These are phyloP conservation scores for Xanthoceras sorbifolium DNA, from an alignment of 345 rosid species.

Conservation along the genomic window DNA sequence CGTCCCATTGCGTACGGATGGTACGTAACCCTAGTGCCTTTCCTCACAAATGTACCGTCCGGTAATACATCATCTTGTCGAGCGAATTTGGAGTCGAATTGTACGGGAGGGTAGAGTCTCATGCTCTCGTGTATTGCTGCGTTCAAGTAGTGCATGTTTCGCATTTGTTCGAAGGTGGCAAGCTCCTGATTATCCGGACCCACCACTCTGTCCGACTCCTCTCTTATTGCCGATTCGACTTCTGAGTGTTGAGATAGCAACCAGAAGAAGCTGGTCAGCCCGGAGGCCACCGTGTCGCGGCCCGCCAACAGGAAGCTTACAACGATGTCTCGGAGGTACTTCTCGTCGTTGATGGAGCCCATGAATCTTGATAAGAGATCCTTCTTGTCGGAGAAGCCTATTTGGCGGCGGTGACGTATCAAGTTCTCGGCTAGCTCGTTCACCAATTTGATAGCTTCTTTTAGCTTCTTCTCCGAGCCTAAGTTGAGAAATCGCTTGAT, in stretches of 20 bases:
- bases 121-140: conserved; percentile 61
- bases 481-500: conserved; percentile 47
- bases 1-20: conserved; percentile 72
- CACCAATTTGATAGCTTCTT: conserved; percentile 47
- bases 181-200: conserved; percentile 27
- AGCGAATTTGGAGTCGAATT: conserved; percentile 72
- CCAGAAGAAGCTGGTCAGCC: conserved; percentile 67
- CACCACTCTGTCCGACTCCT: conserved; percentile 49
- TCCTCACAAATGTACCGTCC: conserved; percentile 49
- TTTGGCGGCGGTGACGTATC: conserved; percentile 44
- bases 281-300: conserved; percentile 74
- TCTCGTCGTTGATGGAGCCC: conserved; percentile 50
- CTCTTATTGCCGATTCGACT: conserved; percentile 48
- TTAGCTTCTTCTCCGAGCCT: conserved; percentile 61
- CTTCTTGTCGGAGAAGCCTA: conserved; percentile 29
- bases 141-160: conserved; percentile 59
- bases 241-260: conserved; percentile 48
- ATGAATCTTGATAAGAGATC: conserved; percentile 74
- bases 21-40: conserved; percentile 55
- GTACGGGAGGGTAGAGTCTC: conserved; percentile 77
- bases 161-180: conserved; percentile 38
- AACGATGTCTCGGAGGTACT: conserved; percentile 64
- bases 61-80: conserved; percentile 57
- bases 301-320: conserved; percentile 75
- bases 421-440: conserved; percentile 48